phyloP scores from a whole-genome alignment of 176 grass and related monocot species.

The Avena atlantica region DNA sequence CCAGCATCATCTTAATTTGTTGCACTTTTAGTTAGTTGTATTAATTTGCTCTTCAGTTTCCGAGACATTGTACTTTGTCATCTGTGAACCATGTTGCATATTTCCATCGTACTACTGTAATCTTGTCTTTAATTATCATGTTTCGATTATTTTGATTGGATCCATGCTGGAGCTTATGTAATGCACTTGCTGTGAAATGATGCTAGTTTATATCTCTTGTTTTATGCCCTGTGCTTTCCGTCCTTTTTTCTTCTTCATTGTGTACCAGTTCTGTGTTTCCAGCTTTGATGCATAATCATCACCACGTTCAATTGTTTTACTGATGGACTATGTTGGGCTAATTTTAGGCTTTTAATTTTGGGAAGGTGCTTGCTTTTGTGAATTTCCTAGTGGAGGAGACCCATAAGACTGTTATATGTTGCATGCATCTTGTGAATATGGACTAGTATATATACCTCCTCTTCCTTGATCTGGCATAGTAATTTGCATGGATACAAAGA shows the following conservation, averaged over 20 bases:
- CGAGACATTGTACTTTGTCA: too few species aligned
- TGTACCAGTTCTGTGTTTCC: neutral
- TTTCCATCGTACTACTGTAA: neutral
- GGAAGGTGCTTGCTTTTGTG: too few species aligned
- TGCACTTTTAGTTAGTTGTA: neutral
- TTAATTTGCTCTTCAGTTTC: neutral
- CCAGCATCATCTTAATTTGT: neutral
- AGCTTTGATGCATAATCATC: neutral
- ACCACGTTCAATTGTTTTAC: neutral
- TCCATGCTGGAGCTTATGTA: neutral
- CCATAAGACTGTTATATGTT: too few species aligned
- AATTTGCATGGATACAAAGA: too few species aligned
- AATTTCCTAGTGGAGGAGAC: too few species aligned
- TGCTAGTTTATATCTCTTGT: neutral
- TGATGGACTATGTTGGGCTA: too few species aligned
- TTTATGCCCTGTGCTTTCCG: neutral
- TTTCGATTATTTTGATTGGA: neutral
- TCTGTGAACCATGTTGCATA: neutral
- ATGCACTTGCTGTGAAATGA: neutral
- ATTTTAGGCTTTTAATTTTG: too few species aligned
- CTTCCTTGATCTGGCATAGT: too few species aligned
- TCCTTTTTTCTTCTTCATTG: neutral
- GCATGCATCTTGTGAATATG: too few species aligned
- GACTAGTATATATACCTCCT: too few species aligned
- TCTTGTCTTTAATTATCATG: neutral